Evolutionary conservation across 2,329 filamentous ascomycete genomes (phyloP), one percentile per base, ranked within the genome.

Genomic region (Neoascochyta sp.): DNA sequence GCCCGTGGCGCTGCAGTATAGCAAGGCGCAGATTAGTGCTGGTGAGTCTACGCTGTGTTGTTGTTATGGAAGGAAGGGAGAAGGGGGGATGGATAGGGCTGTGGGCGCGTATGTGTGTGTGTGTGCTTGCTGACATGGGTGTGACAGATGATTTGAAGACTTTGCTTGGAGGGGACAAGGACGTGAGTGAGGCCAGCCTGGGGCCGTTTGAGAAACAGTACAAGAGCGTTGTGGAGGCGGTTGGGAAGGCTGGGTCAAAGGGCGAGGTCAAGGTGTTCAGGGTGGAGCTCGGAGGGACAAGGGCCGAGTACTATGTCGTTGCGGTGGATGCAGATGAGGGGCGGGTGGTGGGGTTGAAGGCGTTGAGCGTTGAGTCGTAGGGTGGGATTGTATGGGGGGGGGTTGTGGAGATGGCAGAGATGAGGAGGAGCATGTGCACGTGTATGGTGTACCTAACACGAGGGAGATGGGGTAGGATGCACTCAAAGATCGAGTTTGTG

Each of bases 221-320:
- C 59, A 68, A 66, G 37, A 69, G 75, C 9, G 66, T 90, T 18
- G 62, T 88, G 3, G 75, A 84, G 19, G 84, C 83, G 9, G 81
- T 89, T 27, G 73, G 74, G 43, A 68, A 77, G 57, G 80, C 74
- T n/a, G 74, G 73, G 13, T n/a, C n/a, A n/a, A 69, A 73, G 55
- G 78, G 83, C 2, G 80, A 86, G 42, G 76, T 90, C 29, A 77
- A 81, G 55, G 80, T 94, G 13, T 95, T 92, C 54, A 71, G 76
- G 30, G 78, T 93, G 7, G 67, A 72, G 36, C 69, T 76, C 48
- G 78, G 75, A 24, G 68, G 69, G 9, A 77, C 80, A 15, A 74
- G 82, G 55, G 71, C 73, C 9, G 85, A 93, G 65, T 94, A 94
- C 63, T 95, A 81, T 74, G 68, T 95, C 36, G 67, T 95, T 25